phyloP scores from a whole-genome alignment of 305 asterid species.

The Ajuga reptans region DNA sequence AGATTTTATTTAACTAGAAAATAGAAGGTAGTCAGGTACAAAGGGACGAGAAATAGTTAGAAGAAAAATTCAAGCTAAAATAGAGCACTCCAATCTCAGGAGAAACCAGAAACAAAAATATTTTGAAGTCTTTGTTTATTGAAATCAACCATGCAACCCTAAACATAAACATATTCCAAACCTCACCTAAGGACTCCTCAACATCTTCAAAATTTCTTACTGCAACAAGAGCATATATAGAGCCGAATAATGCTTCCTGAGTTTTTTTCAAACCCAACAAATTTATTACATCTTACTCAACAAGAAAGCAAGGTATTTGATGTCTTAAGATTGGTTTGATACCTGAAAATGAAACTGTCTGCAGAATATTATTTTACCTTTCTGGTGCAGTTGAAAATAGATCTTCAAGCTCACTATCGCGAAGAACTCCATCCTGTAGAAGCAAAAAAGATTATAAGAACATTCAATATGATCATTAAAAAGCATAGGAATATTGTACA shows the following conservation, averaged over 20 bases:
- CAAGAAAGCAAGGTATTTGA: neutral
- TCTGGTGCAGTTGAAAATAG: constrained; percentile 94
- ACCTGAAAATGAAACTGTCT: neutral
- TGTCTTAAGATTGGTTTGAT: constrained; percentile 10
- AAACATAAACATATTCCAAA: too few species aligned
- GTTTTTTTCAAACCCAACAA: neutral
- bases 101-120: too few species aligned
- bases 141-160: too few species aligned
- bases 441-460: constrained; percentile 24
- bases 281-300: constrained; percentile 5
- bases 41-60: too few species aligned
- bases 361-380: constrained; percentile 42
- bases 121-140: too few species aligned
- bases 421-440: constrained; percentile 83
- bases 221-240: neutral
- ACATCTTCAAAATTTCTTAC: too few species aligned
- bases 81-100: too few species aligned
- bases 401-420: constrained; percentile 73
- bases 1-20: too few species aligned
- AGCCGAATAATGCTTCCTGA: neutral
- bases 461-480: neutral
- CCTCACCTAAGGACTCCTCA: too few species aligned
- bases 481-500: constrained; percentile 9
- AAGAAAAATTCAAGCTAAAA: too few species aligned
- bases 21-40: too few species aligned